Evolutionary conservation across 805 yeast species (phyloP).

Genomic region (Hanseniaspora lachancei): DNA sequence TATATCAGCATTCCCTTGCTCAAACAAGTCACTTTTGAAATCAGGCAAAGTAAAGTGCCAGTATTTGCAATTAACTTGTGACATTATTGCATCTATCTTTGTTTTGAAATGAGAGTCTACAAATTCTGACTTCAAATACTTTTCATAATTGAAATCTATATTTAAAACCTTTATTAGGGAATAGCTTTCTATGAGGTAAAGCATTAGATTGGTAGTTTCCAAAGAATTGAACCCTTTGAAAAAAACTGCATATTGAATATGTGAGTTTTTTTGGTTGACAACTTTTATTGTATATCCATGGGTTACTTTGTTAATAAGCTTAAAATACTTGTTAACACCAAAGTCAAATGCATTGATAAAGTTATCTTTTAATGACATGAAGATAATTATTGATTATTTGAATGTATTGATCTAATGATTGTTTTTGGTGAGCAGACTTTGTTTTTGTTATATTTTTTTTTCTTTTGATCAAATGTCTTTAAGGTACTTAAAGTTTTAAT

Average conservation of each 20-base stretch:
- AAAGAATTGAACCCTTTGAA: background rate
- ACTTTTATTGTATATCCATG: background rate
- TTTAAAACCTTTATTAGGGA: background rate
- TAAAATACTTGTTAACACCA: background rate
- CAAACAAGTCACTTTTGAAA: background rate
- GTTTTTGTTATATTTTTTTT: background rate
- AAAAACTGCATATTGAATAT: background rate
- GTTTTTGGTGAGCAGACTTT: background rate
- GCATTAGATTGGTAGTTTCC: background rate
- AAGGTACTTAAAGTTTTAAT: no score
- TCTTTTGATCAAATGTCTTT: no score
- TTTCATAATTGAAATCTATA: slow-evolving; percentile 1
- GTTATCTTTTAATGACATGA: background rate
- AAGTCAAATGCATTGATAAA: background rate
- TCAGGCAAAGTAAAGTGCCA: slow-evolving; percentile 9
- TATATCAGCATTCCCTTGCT: background rate
- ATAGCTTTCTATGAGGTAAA: background rate
- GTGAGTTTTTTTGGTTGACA: background rate
- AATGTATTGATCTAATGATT: background rate
- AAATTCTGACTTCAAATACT: background rate
- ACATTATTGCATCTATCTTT: background rate
- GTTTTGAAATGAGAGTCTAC: background rate
- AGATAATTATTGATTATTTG: background rate
- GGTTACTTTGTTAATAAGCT: background rate
- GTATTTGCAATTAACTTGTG: background rate